Conservation (phyloP, 108 stramenopile species). For the Nannochloropsis gaditana region DNA sequence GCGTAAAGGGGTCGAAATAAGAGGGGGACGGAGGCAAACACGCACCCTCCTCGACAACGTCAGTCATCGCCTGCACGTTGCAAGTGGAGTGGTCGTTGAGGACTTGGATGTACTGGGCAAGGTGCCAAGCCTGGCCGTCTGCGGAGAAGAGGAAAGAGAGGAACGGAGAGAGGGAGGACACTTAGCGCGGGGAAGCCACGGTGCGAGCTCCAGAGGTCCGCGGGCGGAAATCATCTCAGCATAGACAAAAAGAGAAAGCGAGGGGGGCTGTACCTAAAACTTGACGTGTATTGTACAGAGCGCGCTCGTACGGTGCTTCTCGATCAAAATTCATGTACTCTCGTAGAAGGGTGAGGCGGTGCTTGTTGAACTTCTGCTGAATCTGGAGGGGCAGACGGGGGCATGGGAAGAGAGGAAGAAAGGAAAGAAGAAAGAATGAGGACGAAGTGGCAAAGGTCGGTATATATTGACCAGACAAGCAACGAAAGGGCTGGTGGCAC, state of each 20-base stretch:
- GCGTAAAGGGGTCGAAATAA: not conserved
- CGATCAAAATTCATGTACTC: not conserved
- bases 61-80: not conserved
- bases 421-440: not conserved
- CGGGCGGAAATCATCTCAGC: not conserved
- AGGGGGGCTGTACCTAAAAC: not conserved
- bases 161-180: not conserved
- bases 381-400: not conserved
- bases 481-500: too few species aligned
- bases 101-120: not conserved
- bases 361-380: not conserved
- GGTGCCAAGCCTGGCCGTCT: not conserved
- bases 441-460: not conserved
- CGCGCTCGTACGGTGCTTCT: not conserved
- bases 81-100: not conserved
- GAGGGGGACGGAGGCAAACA: not conserved
- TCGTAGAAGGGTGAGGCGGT: not conserved
- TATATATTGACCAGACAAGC: too few species aligned
- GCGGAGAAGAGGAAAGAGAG: not conserved
- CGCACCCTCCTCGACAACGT: not conserved
- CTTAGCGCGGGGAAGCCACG: not conserved
- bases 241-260: not conserved
- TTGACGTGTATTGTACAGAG: constrained; percentile 12
- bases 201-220: not conserved
- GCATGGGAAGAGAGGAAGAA: not conserved